Percentiles rank a stretch among this genome's conserved stretches.
phyloP scores from a whole-genome alignment of 768 basidiomycete genomes.

The Boletus fagicola region DNA sequence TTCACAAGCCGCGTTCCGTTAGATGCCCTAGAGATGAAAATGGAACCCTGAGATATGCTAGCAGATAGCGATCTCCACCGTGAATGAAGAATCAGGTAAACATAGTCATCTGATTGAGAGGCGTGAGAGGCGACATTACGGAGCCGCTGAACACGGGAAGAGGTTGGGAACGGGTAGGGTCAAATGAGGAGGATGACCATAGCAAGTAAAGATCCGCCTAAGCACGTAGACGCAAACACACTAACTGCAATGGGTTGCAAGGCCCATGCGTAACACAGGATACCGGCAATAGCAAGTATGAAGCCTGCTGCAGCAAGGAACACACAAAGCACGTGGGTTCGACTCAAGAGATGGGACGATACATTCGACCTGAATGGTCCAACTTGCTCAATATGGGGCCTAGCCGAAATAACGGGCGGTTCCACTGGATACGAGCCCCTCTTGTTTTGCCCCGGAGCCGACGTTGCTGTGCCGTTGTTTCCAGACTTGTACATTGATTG shows the following conservation, averaged over 20 bases:
- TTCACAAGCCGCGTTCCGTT: background rate
- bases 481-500: background rate
- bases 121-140: background rate
- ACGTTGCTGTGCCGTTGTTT: background rate
- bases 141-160: background rate
- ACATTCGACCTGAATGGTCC: constrained; percentile 43
- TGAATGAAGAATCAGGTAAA: background rate
- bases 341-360: constrained; percentile 45
- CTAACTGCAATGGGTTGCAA: constrained; percentile 44
- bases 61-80: background rate
- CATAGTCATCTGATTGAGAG: background rate
- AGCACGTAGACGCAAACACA: constrained; percentile 40
- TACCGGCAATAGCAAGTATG: constrained; percentile 47
- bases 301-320: constrained; percentile 48
- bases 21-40: background rate
- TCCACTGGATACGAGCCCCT: constrained; percentile 14
- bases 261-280: constrained; percentile 53
- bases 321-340: constrained; percentile 50
- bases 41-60: background rate
- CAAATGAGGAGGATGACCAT: constrained; percentile 16
- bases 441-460: background rate
- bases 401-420: constrained; percentile 38
- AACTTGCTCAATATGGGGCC: constrained; percentile 53
- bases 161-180: background rate
- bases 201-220: constrained; percentile 36